Base-by-base conservation (phyloP, 495 filamentous ascomycete genomes). In the Tuber brumale region DNA sequence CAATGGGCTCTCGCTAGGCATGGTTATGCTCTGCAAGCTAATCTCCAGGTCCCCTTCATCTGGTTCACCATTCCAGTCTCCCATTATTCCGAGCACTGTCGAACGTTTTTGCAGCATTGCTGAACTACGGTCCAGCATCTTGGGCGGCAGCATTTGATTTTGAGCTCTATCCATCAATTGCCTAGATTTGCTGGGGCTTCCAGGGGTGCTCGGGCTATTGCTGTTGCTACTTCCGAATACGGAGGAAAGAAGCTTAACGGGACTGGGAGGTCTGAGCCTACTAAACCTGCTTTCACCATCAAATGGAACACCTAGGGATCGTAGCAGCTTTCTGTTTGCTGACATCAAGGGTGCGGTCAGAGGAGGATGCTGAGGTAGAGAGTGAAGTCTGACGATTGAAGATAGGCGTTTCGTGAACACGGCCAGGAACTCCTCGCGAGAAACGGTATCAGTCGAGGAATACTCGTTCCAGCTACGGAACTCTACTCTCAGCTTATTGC, bases 211-310 rank as follows among this genome's bases (percentile, higher is more conserved):
- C 35, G 31, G 72, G 51, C 74, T 72, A 73, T 61, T 77, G 73
- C 74, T 84, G 71, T 81, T 83, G 45, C 85, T 88, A 31, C 89
- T 88, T 70, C 89, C 89, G 44, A 97, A 86, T 72, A 99, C 88
- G 79, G 88, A 95, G 0, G 94, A 95, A 41, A 99, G 87, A 81
- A 97, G 85, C 84, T 98, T 99, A 48, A 95, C 93, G 0, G 95
- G 95, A 16, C 94, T 97, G 18, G 90, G 88, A 18, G 92, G 90
- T 35, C 93, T 88, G 79, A 93, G 91, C 79, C 81, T 87, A 76
- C 76, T 87, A 76, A 79, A 88, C 80, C 85, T 89, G 82, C 86
- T 91, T 82, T 90, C 88, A 8, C 87, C 87, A 69, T 90, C 89
- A 76, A 88, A 83, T 69, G 87, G 86, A 46, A 93, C 85, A 61